A percentile compares a stretch with the other conserved stretches of the same genome.
Evolutionary conservation across 1,284 basidiomycete genomes (phyloP).

Genomic region (Malassezia restricta): DNA sequence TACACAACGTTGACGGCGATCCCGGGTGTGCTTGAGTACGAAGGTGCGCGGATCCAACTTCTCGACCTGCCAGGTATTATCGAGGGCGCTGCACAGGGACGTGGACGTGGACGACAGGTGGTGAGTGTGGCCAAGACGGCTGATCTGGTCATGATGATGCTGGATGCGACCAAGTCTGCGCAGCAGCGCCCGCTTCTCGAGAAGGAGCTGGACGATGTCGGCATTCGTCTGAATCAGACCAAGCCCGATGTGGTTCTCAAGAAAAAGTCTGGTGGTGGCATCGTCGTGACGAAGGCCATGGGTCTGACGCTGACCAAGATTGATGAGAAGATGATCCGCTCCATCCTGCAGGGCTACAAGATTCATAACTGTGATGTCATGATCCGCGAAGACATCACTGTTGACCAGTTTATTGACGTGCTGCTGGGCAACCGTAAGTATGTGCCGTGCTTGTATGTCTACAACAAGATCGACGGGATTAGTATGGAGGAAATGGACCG

Average conservation of each 20-base stretch:
- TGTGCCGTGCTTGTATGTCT: constrained; percentile 78
- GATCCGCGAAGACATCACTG: constrained; percentile 56
- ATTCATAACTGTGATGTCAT: constrained; percentile 41
- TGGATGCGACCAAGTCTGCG: constrained; percentile 93
- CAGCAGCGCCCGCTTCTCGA: constrained; percentile 80
- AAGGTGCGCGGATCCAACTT: constrained; percentile 50
- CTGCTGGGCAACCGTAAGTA: constrained; percentile 82
- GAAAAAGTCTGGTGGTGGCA: constrained; percentile 65
- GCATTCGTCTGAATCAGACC: constrained; percentile 78
- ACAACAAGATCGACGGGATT: constrained; percentile 55
- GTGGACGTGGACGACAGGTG: constrained; percentile 88
- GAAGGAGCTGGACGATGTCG: constrained; percentile 86
- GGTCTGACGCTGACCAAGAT: constrained; percentile 79
- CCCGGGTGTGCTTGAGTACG: constrained; percentile 28
- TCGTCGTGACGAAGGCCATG: constrained; percentile 50
- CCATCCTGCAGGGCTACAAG: constrained; percentile 57
- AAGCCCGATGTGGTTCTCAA: constrained; percentile 63
- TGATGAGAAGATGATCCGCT: constrained; percentile 84
- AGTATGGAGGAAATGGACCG: constrained; percentile 60
- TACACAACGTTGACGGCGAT: constrained; percentile 71
- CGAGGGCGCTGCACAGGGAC: constrained; percentile 68
- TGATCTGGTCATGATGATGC: constrained; percentile 74
- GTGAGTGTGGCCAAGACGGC: constrained; percentile 73
- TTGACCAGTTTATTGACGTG: constrained; percentile 94
- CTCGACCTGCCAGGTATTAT: constrained; percentile 94